Evolutionary conservation across 2,329 filamentous ascomycete species (phyloP).

Genomic region (Aspergillus aculeatus): DNA sequence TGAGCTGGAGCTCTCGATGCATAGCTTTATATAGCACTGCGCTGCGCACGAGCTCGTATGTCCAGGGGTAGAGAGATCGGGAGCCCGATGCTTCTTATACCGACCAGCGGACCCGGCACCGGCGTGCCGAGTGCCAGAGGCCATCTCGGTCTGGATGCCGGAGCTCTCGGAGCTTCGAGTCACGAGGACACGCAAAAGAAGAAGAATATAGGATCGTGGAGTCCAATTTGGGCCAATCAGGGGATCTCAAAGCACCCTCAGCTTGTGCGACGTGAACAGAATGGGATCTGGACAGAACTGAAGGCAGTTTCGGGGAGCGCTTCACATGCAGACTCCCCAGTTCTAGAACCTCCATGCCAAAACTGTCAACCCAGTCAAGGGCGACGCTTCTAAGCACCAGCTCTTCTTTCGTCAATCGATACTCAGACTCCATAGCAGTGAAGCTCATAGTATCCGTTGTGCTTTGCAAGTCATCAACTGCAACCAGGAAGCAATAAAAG

Average conservation of each 20-base stretch:
- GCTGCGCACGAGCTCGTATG: neutral
- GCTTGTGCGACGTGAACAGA: neutral
- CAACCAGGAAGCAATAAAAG: neutral
- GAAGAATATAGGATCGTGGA: conserved; percentile 1
- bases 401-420: neutral
- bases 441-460: too few species aligned
- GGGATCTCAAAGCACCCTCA: neutral
- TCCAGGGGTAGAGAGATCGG: neutral
- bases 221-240: neutral
- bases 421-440: neutral
- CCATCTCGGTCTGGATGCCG: conserved; percentile 9
- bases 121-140: conserved; percentile 3
- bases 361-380: too few species aligned
- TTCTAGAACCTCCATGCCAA: neutral
- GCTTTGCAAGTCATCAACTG: too few species aligned
- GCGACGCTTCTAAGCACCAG: neutral
- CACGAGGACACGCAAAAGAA: neutral
- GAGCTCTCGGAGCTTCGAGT: conserved; percentile 5
- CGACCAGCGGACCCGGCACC: conserved; percentile 3
- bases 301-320: too few species aligned
- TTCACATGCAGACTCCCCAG: neutral
- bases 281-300: too few species aligned
- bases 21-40: neutral
- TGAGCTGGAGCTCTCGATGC: neutral
- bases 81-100: conserved; percentile 9